Conservation (phyloP, 2,329 filamentous ascomycete genomes). For the Aspergillus japonicus region DNA sequence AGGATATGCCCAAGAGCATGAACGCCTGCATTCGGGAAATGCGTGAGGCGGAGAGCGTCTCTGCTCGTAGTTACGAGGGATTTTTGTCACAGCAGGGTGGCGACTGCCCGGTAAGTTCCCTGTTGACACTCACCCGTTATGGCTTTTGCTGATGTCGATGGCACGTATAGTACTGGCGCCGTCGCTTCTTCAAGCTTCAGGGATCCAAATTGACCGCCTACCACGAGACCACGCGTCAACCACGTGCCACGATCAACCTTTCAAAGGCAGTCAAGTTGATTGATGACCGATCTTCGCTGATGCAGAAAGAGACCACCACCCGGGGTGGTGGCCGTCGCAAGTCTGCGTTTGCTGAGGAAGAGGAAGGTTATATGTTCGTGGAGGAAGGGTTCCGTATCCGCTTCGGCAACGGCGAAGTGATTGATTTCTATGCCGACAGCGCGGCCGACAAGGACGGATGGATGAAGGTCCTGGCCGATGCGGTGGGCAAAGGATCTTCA, state of each 20-base stretch:
- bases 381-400: slow-evolving; percentile 98
- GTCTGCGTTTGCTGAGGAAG: slow-evolving; percentile 94
- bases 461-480: slow-evolving; percentile 83
- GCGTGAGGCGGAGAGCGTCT: slow-evolving; percentile 80
- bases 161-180: slow-evolving; percentile 78
- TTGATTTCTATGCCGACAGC: slow-evolving; percentile 96
- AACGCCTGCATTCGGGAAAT: slow-evolving; percentile 92
- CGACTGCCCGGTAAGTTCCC: slow-evolving; percentile 81
- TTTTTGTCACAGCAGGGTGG: slow-evolving; percentile 94
- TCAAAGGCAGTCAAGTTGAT: slow-evolving; percentile 90
- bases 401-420: slow-evolving; percentile 96
- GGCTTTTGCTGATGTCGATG: slow-evolving; percentile 7
- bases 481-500: slow-evolving; percentile 56
- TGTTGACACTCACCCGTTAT: slow-evolving; percentile 14
- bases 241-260: slow-evolving; percentile 93
- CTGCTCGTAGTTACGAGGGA: slow-evolving; percentile 78
- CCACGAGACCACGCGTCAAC: slow-evolving; percentile 92
- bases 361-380: slow-evolving; percentile 99
- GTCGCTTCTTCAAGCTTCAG: slow-evolving; percentile 91
- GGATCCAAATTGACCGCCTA: slow-evolving; percentile 92
- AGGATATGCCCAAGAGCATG: slow-evolving; percentile 99
- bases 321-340: slow-evolving; percentile 78
- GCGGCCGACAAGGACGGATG: slow-evolving; percentile 85
- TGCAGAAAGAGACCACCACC: slow-evolving; percentile 76
- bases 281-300: slow-evolving; percentile 81